Evolutionary conservation across 1,284 basidiomycete species (phyloP).

Genomic region (Psilocybe mexicana): DNA sequence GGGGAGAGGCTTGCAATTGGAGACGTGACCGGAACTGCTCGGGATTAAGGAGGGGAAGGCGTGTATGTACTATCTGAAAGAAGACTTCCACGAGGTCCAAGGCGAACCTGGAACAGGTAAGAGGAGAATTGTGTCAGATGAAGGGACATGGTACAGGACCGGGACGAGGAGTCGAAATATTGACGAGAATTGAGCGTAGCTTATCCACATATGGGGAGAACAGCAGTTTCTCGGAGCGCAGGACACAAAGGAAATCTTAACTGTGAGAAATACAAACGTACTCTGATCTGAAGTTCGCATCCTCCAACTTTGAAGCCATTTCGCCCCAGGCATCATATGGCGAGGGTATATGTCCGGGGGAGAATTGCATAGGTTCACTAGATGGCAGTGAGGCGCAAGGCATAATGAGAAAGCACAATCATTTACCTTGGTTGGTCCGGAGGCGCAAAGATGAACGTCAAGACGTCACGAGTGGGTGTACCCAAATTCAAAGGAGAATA

Average conservation of each 20-base stretch:
- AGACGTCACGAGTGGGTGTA: conserved; percentile 61
- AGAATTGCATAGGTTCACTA: conserved; percentile 34
- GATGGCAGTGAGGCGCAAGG: conserved; percentile 1
- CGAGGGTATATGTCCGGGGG: conserved; percentile 36
- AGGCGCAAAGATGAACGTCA: conserved; percentile 71
- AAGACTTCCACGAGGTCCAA: conserved; percentile 88
- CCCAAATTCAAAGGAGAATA: conserved; percentile 53
- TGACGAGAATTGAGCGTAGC: conserved; percentile 6
- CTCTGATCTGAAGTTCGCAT: conserved; percentile 74
- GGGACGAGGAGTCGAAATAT: conserved; percentile 16
- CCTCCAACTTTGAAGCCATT: conserved; percentile 62
- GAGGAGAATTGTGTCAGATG: conserved; percentile 28
- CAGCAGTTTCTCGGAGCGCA: conserved; percentile 20
- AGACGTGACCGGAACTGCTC: conserved; percentile 70
- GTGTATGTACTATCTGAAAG: conserved; percentile 86
- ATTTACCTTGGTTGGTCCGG: conserved; percentile 57
- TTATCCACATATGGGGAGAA: conserved; percentile 14
- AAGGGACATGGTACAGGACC: conserved; percentile 14
- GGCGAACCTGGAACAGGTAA: conserved; percentile 60
- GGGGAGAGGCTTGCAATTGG: conserved; percentile 42
- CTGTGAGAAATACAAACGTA: conserved; percentile 44
- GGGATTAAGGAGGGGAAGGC: conserved; percentile 80
- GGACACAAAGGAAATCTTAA: conserved; percentile 13
- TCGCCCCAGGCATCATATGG: conserved; percentile 71
- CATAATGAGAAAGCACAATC: not conserved